These are phyloP conservation scores for Atkinsonella texensis DNA, from an alignment of 2,329 filamentous ascomycete species.

Conservation along the genomic window DNA sequence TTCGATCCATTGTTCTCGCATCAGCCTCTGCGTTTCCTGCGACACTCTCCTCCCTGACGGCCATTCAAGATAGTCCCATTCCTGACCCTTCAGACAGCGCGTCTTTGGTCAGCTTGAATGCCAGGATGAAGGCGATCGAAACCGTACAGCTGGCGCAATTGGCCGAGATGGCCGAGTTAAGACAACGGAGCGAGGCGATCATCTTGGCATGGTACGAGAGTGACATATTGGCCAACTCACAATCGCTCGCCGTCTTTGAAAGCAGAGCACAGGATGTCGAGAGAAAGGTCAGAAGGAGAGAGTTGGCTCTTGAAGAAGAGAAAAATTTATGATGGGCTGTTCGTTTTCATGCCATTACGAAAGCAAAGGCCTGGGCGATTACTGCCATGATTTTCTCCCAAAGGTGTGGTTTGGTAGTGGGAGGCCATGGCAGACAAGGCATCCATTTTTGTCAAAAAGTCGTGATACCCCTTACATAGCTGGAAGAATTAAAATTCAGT, in stretches of 20 bases:
- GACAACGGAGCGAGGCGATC: conserved; percentile 48
- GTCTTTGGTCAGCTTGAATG: conserved; percentile 43
- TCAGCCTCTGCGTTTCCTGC: conserved; percentile 43
- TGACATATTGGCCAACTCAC: conserved; percentile 54
- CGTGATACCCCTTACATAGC: no score
- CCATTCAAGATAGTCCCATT: conserved; percentile 42
- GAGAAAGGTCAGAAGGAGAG: conserved; percentile 49
- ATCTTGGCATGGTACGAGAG: conserved; percentile 64
- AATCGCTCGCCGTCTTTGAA: conserved; percentile 61
- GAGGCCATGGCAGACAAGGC: background rate
- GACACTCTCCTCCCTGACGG: conserved; percentile 45
- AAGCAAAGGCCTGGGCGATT: background rate
- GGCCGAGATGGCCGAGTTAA: conserved; percentile 50
- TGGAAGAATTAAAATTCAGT: no score
- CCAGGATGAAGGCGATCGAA: conserved; percentile 50
- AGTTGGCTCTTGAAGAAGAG: conserved; percentile 44
- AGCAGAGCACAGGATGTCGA: conserved; percentile 54
- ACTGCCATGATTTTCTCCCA: background rate
- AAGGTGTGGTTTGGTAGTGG: background rate
- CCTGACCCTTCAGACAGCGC: conserved; percentile 44
- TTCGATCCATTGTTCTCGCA: conserved; percentile 43
- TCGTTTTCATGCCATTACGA: background rate
- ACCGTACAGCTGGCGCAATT: conserved; percentile 49
- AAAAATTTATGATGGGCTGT: conserved; percentile 18
- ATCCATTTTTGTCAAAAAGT: no score